A percentile compares a stretch with the other conserved stretches of the same genome.
These are phyloP conservation scores for Hevea brasiliensis DNA, from an alignment of 345 rosid species.

Conservation along the genomic window DNA sequence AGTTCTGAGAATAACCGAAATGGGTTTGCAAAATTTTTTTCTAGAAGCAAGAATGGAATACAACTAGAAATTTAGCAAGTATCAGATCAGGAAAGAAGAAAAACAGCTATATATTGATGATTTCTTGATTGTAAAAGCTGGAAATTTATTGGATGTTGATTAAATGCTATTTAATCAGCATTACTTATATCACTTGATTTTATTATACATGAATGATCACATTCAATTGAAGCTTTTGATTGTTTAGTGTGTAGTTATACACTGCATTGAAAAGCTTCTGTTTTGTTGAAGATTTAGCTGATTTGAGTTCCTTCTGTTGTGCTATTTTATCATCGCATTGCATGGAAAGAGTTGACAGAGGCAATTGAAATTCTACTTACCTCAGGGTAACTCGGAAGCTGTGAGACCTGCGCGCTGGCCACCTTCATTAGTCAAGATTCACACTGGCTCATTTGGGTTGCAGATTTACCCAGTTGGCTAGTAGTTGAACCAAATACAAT, in stretches of 20 bases:
- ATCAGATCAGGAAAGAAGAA: background rate
- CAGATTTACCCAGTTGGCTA: no score
- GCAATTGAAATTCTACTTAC: no score
- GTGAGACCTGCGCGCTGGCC: constrained; percentile 99
- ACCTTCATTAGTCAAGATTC: no score
- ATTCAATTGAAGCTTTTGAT: background rate
- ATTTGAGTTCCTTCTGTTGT: background rate
- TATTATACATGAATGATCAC: constrained; percentile 9
- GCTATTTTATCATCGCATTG: no score
- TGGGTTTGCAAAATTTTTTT: constrained; percentile 87
- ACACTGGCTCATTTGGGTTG: no score
- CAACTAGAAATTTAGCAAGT: constrained; percentile 64
- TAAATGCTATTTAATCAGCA: constrained; percentile 40
- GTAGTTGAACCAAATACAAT: no score
- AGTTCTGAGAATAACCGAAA: constrained; percentile 69
- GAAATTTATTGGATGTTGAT: constrained; percentile 22
- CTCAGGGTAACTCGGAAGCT: constrained; percentile 52
- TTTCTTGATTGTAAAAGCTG: constrained; percentile 10
- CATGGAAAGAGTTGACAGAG: no score
- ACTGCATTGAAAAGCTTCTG: background rate
- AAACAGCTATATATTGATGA: background rate
- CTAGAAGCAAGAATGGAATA: constrained; percentile 83
- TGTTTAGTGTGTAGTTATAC: background rate
- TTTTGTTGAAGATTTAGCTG: background rate
- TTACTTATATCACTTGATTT: background rate